Percentiles rank a stretch among this genome's conserved stretches.
Conservation (phyloP, 352 stramenopile genomes). For the Phytophthora sojae region DNA sequence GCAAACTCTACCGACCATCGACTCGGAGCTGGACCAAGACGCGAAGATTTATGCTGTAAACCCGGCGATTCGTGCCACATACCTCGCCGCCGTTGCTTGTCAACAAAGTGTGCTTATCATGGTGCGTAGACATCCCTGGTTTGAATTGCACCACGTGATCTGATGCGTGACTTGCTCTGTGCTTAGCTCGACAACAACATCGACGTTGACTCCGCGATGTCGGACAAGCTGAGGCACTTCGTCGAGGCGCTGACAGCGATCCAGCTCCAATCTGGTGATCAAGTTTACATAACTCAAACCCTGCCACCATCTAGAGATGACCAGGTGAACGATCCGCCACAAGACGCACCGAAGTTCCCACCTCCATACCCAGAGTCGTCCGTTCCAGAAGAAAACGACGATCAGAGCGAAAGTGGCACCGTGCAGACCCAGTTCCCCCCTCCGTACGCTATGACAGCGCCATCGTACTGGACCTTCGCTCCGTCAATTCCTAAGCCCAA, state of each 20-base stretch:
- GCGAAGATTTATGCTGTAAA: constrained; percentile 3
- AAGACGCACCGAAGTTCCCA: constrained; percentile 31
- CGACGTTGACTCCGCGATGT: constrained; percentile 34
- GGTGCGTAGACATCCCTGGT: not conserved
- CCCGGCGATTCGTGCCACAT: constrained; percentile 45
- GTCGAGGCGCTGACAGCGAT: constrained; percentile 42
- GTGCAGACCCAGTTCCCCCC: constrained; percentile 36
- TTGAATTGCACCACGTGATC: not conserved
- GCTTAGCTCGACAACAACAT: constrained; percentile 40
- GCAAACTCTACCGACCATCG: constrained; percentile 29
- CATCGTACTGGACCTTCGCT: constrained; percentile 41
- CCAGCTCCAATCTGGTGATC: constrained; percentile 8
- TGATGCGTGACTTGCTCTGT: not conserved
- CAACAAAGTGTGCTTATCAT: constrained; percentile 38
- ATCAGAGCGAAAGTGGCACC: constrained; percentile 19
- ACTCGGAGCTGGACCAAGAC: constrained; percentile 5
- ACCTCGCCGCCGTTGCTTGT: constrained; percentile 48
- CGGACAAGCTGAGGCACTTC: constrained; percentile 44
- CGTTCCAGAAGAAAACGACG: constrained; percentile 18
- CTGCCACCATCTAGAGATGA: not conserved
- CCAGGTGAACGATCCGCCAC: not conserved
- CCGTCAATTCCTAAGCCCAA: constrained; percentile 33
- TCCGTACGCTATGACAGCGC: constrained; percentile 42
- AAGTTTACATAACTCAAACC: not conserved
- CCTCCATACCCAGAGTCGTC: constrained; percentile 52